Evolutionary conservation across 2,329 filamentous ascomycete genomes (phyloP), one percentile per base, ranked within the genome.

Genomic region (Coniosporium tulheliwenetii): DNA sequence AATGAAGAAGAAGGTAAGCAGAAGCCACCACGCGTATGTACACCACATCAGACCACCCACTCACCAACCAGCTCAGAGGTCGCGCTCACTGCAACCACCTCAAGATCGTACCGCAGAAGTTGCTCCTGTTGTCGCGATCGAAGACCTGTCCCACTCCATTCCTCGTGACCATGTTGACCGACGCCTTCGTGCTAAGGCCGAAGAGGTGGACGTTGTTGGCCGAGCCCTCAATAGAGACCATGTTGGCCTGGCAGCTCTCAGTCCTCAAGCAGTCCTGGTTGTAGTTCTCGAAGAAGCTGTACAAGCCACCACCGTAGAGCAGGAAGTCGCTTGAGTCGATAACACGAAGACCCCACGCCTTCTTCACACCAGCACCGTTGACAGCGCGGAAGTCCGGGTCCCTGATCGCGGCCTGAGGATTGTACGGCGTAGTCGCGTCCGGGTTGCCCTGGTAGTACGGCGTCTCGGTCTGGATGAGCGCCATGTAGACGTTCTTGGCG

Each of bases 381-480:
- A 43, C 49, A 33, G 42, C 45, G 38, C 48, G 50, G 52, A 68
- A 67, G 42, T 58, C 58, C 2, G 61, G 61, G 47, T 69, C 66
- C 45, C 60, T 57, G 52, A 57, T 65, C 42, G 56, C 51, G 43
- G 52, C 43, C 50, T 67, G 62, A 48, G 54, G 53, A 39, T 52
- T 59, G 58, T 81, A 82, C 1, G 76, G 79, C 7, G 61, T 60
- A 0, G 68, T 65, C 0, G 78, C 73, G 37, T 60, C 61, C 0
- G 79, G 79, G 51, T 71, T 74, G 16, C 77, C 74, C 55, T 84
- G 79, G 58, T 73, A 82, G 59, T 85, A 85, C 1, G 79, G 73
- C 4, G 79, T 77, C 56, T 84, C 79, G 39, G 78, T 77, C 53
- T 85, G 79, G 38, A 77, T 71, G 49, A 76, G 68, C 13, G 75